Percentiles rank a stretch among this genome's conserved stretches.
Evolutionary conservation across 2,329 filamentous ascomycete species (phyloP).

Genomic region (Helotiales sp.): DNA sequence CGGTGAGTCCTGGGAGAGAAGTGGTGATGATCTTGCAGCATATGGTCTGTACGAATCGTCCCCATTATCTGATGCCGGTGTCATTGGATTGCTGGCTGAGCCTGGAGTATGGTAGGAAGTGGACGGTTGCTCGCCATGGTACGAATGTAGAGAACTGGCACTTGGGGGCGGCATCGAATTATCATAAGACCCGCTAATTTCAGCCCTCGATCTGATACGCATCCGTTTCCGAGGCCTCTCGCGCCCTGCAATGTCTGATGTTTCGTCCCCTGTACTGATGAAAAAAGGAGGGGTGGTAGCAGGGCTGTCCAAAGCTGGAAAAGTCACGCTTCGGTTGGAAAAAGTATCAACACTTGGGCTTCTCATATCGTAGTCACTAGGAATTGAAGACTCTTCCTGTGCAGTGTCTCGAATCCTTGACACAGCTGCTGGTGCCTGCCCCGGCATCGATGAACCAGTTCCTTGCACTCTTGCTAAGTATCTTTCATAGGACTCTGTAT

Average conservation of each 20-base stretch:
- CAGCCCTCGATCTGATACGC: background rate
- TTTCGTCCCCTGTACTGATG: background rate
- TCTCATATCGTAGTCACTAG: constrained; percentile 35
- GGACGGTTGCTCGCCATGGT: constrained; percentile 22
- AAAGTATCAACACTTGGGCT: constrained; percentile 24
- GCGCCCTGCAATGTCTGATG: background rate
- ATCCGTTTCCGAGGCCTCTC: constrained; percentile 13
- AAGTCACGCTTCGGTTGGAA: constrained; percentile 23
- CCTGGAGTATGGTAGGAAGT: constrained; percentile 7
- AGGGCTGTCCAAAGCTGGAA: constrained; percentile 15
- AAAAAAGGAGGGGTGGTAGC: constrained; percentile 14
- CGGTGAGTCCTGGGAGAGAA: constrained; percentile 44
- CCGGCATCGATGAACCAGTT: constrained; percentile 15
- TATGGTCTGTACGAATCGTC: constrained; percentile 49
- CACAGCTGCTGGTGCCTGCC: constrained; percentile 5
- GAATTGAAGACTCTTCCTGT: constrained; percentile 29
- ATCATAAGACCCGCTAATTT: background rate
- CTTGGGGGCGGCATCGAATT: constrained; percentile 15
- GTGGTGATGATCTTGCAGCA: constrained; percentile 35
- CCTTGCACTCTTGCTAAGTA: constrained; percentile 10
- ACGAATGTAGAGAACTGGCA: constrained; percentile 9
- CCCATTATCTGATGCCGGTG: constrained; percentile 48
- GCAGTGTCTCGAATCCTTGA: constrained; percentile 24
- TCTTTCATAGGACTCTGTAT: constrained; percentile 37
- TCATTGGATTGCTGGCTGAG: constrained; percentile 43